These are phyloP conservation scores for Botrytis hyacinthi DNA, from an alignment of 2,329 filamentous ascomycete species.

Conservation along the genomic window DNA sequence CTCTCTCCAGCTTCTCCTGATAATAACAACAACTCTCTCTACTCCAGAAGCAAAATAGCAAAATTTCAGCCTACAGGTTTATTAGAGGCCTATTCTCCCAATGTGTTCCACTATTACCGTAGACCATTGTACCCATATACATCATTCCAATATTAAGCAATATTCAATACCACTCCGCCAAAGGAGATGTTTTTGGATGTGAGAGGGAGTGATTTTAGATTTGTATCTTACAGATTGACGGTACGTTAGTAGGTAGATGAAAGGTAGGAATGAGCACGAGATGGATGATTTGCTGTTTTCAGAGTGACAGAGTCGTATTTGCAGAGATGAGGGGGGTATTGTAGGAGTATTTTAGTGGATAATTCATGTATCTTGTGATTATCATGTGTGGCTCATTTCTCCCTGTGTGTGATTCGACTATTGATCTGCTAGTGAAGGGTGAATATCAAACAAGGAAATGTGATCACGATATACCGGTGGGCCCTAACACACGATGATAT, in stretches of 20 bases:
- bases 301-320: fast-evolving
- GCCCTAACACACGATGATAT: background rate
- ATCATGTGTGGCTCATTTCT: too few relatives aligned
- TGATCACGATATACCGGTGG: background rate
- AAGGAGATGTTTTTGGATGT: background rate
- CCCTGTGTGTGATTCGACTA: background rate
- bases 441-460: background rate
- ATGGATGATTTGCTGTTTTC: background rate
- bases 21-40: background rate
- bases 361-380: too few relatives aligned
- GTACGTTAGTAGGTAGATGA: background rate
- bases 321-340: background rate
- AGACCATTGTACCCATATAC: background rate
- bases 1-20: too few relatives aligned
- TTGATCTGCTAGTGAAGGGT: background rate
- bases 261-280: background rate
- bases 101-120: background rate
- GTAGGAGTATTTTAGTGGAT: background rate
- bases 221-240: background rate
- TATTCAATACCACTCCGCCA: background rate
- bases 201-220: background rate
- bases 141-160: background rate
- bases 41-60: background rate
- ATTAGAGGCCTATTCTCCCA: background rate
- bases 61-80: background rate